Evolutionary conservation across 108 stramenopile genomes (phyloP), one percentile per base, ranked within the genome.

Genomic region (Poteriospumella lacustris): DNA sequence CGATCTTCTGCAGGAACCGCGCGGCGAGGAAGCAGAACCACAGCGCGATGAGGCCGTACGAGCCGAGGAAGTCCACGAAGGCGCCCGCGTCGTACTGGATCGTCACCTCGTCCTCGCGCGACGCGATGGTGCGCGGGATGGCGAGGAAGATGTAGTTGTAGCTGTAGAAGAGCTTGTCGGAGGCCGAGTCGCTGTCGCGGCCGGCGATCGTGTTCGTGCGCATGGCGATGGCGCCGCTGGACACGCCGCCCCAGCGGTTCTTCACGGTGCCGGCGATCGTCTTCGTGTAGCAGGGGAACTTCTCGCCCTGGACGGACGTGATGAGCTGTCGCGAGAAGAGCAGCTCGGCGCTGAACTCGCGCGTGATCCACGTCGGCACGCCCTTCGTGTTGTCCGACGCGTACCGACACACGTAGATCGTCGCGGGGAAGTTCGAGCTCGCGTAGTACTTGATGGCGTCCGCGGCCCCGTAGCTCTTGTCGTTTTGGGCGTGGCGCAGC

Each of bases 91-190:
- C 70, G 33, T 73, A 73, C 9, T 12, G 9, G 9, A 73, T 42
- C 5, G 70, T 52, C 15, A 73, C 15, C 26, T 39, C 36, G 3
- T 73, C 70, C 42, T 52, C 70, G 33, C 47, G 70, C 9, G 5
- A 3, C 33, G 70, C 43, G 31, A 73, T 42, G 5, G 36, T 31
- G 3, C 42, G 12, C 12, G 70, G 70, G 12, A 73, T 42, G 12
- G 70, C 70, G 5, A 73, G 33, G 5, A 73, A 5, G 19, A 73
- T 56, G 42, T 73, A 73, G 41, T 73, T 73, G 36, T 73, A 52
- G 33, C 26, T n/a, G 36, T 73, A 73, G 33, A 19, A 44, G 12
- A 5, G 5, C 28, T 73, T n/a, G 3, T 73, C 70, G 3, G 60
- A 31, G 9, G 9, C 31, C 15, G 60, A 12, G 43, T 73, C 5